Evolutionary conservation across 345 rosid genomes (phyloP).

Genomic region (Gossypium herbaceum): DNA sequence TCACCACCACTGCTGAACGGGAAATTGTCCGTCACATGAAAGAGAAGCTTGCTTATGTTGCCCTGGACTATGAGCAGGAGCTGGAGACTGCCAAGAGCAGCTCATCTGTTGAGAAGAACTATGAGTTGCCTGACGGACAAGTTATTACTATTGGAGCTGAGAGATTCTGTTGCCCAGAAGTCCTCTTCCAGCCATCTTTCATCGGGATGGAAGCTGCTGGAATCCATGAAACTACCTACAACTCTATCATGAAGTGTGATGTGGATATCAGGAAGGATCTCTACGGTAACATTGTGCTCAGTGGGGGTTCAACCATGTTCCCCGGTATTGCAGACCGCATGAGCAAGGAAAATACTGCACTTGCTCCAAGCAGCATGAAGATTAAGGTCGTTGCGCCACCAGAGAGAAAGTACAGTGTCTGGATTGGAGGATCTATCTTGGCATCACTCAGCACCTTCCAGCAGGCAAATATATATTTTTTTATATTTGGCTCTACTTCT

Average conservation of each 20-base stretch:
- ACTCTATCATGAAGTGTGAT: conserved; percentile 62
- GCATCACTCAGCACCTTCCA: conserved; percentile 80
- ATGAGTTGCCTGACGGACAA: conserved; percentile 63
- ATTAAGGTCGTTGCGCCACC: conserved; percentile 25
- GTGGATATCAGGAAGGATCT: conserved; percentile 49
- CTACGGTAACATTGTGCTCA: conserved; percentile 29
- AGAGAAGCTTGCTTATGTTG: conserved; percentile 62
- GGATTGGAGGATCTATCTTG: conserved; percentile 75
- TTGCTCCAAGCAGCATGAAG: conserved; percentile 26
- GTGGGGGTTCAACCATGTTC: conserved; percentile 79
- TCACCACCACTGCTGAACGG: conserved; percentile 77
- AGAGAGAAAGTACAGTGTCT: conserved; percentile 44
- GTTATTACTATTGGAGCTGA: conserved; percentile 63
- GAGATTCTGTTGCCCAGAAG: conserved; percentile 66
- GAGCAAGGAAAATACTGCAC: conserved; percentile 71
- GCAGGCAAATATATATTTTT: conserved; percentile 35
- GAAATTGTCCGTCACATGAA: conserved; percentile 91
- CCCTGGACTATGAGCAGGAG: conserved; percentile 61
- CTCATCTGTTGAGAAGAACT: conserved; percentile 66
- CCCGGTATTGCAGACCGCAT: conserved; percentile 67
- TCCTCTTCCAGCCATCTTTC: conserved; percentile 65
- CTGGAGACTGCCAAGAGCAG: conserved; percentile 62
- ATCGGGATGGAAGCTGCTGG: conserved; percentile 74
- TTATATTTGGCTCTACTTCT: neutral
- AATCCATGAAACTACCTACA: conserved; percentile 64